phyloP scores from a whole-genome alignment of 305 asterid genomes.

The Lippia alba region DNA sequence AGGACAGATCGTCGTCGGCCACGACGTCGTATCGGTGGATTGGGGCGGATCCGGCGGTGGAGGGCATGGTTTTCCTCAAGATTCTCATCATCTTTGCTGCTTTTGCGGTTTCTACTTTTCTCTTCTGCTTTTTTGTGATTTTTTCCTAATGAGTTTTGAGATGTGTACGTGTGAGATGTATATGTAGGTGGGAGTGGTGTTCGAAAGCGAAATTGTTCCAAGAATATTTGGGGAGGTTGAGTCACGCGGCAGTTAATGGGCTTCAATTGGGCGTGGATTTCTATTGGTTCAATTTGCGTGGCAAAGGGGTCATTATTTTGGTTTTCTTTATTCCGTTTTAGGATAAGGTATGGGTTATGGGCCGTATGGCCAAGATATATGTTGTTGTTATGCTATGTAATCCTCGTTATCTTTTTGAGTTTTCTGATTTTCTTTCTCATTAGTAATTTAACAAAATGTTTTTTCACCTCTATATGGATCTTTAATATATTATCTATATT shows the following conservation, averaged over 20 bases:
- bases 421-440: not conserved
- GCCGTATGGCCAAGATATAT: too few species aligned
- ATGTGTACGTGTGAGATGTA: not conserved
- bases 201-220: not conserved
- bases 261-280: slow-evolving; percentile 27
- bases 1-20: slow-evolving; percentile 54
- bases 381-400: too few species aligned
- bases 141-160: not conserved
- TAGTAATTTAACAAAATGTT: not conserved
- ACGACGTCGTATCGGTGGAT: slow-evolving; percentile 38
- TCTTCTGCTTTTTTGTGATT: too few species aligned
- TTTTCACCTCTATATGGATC: not conserved
- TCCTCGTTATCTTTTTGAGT: not conserved
- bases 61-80: slow-evolving; percentile 46
- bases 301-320: slow-evolving; percentile 24
- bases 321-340: not conserved
- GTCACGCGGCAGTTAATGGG: slow-evolving; percentile 36
- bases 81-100: slow-evolving; percentile 54
- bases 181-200: not conserved
- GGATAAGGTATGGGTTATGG: not conserved
- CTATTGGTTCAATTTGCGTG: slow-evolving; percentile 53
- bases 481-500: too few species aligned
- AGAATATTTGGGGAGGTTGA: not conserved
- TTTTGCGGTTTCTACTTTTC: not conserved
- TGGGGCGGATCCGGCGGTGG: slow-evolving; percentile 41